These are phyloP conservation scores for Malassezia japonica DNA, from an alignment of 1,284 basidiomycete genomes.

Conservation along the genomic window DNA sequence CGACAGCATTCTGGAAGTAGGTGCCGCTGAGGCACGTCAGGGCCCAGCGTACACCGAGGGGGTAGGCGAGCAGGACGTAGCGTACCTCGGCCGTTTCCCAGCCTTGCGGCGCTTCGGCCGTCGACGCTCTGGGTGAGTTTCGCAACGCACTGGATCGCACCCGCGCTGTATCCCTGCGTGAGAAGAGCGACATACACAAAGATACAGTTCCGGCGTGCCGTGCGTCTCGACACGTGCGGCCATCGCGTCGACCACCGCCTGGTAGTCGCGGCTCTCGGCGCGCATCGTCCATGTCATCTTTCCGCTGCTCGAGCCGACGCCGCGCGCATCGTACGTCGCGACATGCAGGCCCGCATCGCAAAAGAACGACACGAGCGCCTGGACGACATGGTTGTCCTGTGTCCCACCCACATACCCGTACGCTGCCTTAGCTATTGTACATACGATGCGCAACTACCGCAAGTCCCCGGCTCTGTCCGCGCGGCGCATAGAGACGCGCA, in stretches of 20 bases:
- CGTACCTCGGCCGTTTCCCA: not conserved
- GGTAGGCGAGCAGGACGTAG: constrained; percentile 19
- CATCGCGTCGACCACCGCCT: constrained; percentile 2
- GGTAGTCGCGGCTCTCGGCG: constrained; percentile 15
- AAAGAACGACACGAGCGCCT: not conserved
- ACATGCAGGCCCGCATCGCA: not conserved
- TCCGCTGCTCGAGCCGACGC: constrained; percentile 7
- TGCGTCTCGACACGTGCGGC: not conserved
- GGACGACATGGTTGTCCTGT: constrained; percentile 18
- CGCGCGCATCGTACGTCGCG: constrained; percentile 17
- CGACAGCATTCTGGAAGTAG: not conserved
- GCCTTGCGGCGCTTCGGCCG: not conserved
- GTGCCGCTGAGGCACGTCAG: constrained; percentile 7
- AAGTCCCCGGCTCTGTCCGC: not conserved
- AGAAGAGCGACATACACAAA: not conserved
- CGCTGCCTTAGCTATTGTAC: not conserved
- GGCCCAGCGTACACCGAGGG: constrained; percentile 17
- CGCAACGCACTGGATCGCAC: constrained; percentile 15
- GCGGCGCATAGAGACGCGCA: constrained; percentile 1
- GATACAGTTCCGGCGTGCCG: not conserved
- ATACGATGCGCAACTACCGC: constrained; percentile 15
- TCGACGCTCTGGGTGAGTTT: not conserved
- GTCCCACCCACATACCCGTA: constrained; percentile 14
- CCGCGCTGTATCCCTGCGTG: constrained; percentile 18
- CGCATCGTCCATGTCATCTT: constrained; percentile 16